Evolutionary conservation across 257 asterid species (phyloP).

Genomic region (Solanum medicagineum): DNA sequence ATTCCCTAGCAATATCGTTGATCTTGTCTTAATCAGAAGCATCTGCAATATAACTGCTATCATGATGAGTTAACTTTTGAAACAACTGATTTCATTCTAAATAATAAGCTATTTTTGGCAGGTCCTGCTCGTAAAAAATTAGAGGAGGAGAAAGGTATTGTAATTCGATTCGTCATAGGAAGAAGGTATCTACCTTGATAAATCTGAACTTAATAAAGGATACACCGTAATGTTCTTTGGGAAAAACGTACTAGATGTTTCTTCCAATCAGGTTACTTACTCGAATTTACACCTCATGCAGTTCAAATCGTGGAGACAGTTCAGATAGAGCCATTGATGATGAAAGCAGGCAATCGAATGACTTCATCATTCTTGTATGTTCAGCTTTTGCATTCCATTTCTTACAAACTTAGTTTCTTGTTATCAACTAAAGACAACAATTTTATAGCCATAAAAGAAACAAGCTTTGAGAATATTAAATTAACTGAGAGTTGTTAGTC

Average conservation of each 20-base stretch:
- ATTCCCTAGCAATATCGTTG: neutral
- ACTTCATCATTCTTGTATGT: constrained; percentile 79
- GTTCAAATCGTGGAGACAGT: constrained; percentile 56
- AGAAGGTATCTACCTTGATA: constrained; percentile 44
- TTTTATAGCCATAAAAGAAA: neutral
- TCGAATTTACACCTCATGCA: constrained; percentile 36
- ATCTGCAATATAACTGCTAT: neutral
- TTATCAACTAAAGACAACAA: neutral
- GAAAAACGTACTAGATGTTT: neutral
- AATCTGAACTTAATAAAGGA: constrained; percentile 10
- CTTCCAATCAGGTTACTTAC: constrained; percentile 3
- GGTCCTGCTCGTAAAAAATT: constrained; percentile 50
- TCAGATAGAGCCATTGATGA: constrained; percentile 54
- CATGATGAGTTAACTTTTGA: neutral
- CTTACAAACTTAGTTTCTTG: neutral
- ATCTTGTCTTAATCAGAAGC: neutral
- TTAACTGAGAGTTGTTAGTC: neutral
- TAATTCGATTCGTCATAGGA: constrained; percentile 79
- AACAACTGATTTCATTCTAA: neutral
- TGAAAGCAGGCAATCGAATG: constrained; percentile 56
- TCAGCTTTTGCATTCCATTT: constrained; percentile 1
- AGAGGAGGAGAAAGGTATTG: constrained; percentile 69
- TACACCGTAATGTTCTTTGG: constrained; percentile 3
- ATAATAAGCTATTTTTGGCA: constrained; percentile 4
- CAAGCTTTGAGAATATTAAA: neutral